phyloP scores from a whole-genome alignment of 2,329 filamentous ascomycete species.

The Fusarium citri region DNA sequence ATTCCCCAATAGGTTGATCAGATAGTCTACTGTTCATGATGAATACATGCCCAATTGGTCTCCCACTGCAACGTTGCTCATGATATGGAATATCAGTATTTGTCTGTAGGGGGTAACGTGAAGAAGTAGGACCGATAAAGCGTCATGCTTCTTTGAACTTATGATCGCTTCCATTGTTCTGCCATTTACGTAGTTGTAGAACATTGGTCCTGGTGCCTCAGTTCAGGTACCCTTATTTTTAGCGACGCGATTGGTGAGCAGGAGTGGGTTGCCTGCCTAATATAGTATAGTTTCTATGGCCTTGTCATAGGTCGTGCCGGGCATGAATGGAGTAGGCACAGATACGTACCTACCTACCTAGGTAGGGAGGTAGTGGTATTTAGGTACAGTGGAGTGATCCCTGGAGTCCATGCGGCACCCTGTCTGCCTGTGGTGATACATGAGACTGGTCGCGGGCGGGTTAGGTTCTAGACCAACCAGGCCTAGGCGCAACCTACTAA shows the following conservation, averaged over 20 bases:
- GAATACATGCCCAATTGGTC: background rate
- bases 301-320: background rate
- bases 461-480: conserved; percentile 22
- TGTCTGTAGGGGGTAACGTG: background rate
- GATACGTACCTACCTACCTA: no score
- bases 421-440: background rate
- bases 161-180: conserved; percentile 9
- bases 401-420: conserved; percentile 11
- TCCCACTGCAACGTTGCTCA: background rate
- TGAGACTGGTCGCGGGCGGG: background rate
- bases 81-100: background rate
- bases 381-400: conserved; percentile 30
- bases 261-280: conserved; percentile 27
- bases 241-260: conserved; percentile 26
- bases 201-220: conserved; percentile 16
- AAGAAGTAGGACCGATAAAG: background rate
- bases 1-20: background rate
- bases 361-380: no score
- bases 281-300: conserved; percentile 9
- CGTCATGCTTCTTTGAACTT: conserved; percentile 7
- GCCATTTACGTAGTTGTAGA: conserved; percentile 22
- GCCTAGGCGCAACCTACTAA: background rate
- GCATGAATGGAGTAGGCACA: background rate
- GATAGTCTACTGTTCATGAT: background rate
- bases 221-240: conserved; percentile 22